Evolutionary conservation across 345 rosid species (phyloP).

Genomic region (Bruguiera gymnorhiza): DNA sequence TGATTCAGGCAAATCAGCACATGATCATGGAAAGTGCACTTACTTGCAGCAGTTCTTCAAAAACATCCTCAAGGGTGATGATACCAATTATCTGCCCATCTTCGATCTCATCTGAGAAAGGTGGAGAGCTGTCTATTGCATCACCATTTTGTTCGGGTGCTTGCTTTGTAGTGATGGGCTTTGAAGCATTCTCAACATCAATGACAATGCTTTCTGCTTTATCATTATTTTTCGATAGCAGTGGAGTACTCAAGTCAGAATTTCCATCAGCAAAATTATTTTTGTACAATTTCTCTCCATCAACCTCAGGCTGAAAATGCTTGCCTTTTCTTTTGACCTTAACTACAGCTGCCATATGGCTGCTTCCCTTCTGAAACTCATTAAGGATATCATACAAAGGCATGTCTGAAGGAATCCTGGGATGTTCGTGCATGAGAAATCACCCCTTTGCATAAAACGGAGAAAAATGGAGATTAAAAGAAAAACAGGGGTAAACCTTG

Average conservation of each 20-base stretch:
- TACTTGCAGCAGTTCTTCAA: conserved; percentile 34
- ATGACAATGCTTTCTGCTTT: conserved; percentile 6
- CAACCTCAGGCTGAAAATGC: background rate
- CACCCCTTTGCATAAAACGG: background rate
- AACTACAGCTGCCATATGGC: conserved; percentile 30
- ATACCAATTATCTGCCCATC: conserved; percentile 34
- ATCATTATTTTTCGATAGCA: conserved; percentile 5
- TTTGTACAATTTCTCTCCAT: conserved; percentile 14
- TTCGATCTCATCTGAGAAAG: conserved; percentile 20
- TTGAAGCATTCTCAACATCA: conserved; percentile 21
- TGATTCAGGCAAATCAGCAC: conserved; percentile 3
- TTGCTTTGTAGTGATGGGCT: conserved; percentile 13
- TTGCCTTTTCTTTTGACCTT: conserved; percentile 12
- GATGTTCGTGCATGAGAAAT: conserved; percentile 18
- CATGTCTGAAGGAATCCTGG: conserved; percentile 29
- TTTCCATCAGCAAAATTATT: conserved; percentile 10
- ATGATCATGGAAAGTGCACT: conserved; percentile 2
- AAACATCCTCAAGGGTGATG: conserved; percentile 31
- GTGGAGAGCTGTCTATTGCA: background rate
- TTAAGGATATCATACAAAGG: conserved; percentile 28
- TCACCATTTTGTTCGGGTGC: conserved; percentile 20
- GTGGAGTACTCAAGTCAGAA: conserved; percentile 9
- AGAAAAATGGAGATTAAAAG: conserved; percentile 1
- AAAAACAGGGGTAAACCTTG: conserved; percentile 19
- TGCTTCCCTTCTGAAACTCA: conserved; percentile 34